phyloP scores from a whole-genome alignment of 768 basidiomycete species.

The Psilocybe sp. region DNA sequence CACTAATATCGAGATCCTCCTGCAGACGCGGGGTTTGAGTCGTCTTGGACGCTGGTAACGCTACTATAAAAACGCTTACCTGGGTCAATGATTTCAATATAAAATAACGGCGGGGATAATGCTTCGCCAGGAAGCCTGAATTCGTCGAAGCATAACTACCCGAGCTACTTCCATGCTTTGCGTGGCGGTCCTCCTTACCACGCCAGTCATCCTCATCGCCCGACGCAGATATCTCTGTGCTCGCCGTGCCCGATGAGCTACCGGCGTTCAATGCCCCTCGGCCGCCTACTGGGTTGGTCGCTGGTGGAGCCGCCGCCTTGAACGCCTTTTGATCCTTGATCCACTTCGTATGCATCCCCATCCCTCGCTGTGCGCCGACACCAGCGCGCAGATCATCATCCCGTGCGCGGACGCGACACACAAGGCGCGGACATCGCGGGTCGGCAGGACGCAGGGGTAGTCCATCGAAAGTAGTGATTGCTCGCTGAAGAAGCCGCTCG shows the following conservation, averaged over 20 bases:
- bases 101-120: conserved; percentile 90
- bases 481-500: conserved; percentile 56
- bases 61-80: conserved; percentile 37
- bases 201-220: conserved; percentile 35
- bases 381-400: conserved; percentile 89
- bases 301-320: conserved; percentile 16
- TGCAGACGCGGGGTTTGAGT: conserved; percentile 22
- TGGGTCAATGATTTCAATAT: conserved; percentile 87
- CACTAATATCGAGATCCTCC: conserved; percentile 79
- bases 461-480: conserved; percentile 75
- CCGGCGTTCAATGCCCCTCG: conserved; percentile 20
- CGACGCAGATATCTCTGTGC: conserved; percentile 33
- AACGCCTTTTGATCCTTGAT: conserved; percentile 54
- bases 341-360: conserved; percentile 82
- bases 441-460: conserved; percentile 66
- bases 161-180: conserved; percentile 52
- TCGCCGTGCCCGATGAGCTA: conserved; percentile 21
- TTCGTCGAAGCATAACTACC: conserved; percentile 78
- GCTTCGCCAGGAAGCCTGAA: conserved; percentile 69
- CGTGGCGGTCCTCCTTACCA: conserved; percentile 11
- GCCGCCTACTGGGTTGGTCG: no score
- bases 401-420: conserved; percentile 77
- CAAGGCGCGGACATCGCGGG: conserved; percentile 68
- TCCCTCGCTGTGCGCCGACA: conserved; percentile 87
- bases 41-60: conserved; percentile 6